Percentiles rank a stretch among this genome's conserved stretches.
These are phyloP conservation scores for Paramecium biaurelia DNA, from an alignment of 73 alveolate species.

Conservation along the genomic window DNA sequence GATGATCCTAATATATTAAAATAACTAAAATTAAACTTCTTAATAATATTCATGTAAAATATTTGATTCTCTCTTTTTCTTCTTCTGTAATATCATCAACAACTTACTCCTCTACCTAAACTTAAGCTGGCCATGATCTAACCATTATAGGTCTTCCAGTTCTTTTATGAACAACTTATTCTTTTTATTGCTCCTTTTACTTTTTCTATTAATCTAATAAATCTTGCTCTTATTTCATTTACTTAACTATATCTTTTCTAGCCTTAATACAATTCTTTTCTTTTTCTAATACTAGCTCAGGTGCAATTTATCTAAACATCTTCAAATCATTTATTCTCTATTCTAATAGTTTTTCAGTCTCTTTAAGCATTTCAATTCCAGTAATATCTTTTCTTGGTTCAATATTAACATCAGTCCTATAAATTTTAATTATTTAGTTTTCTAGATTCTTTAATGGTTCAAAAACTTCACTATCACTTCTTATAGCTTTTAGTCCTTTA, in stretches of 20 bases:
- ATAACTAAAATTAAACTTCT: background rate
- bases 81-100: conserved; percentile 44
- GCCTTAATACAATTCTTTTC: conserved; percentile 10
- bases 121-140: conserved; percentile 55
- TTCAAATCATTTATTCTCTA: background rate
- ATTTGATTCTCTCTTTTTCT: conserved; percentile 22
- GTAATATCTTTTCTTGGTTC: conserved; percentile 60
- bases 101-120: background rate
- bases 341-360: conserved; percentile 8
- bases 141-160: conserved; percentile 44
- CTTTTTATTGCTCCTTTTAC: conserved; percentile 10
- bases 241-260: background rate
- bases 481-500: conserved; percentile 34
- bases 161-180: conserved; percentile 9
- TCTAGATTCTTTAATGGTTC: conserved; percentile 3
- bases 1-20: background rate
- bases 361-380: conserved; percentile 57
- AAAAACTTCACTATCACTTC: conserved; percentile 42
- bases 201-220: background rate
- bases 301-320: background rate
- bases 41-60: background rate
- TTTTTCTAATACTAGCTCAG: conserved; percentile 16
- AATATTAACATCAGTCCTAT: conserved; percentile 23
- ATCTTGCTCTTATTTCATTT: conserved; percentile 8
- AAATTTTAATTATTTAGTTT: conserved; percentile 17